Conservation (phyloP, 1,284 basidiomycete genomes). For the Leccinum laetum region DNA sequence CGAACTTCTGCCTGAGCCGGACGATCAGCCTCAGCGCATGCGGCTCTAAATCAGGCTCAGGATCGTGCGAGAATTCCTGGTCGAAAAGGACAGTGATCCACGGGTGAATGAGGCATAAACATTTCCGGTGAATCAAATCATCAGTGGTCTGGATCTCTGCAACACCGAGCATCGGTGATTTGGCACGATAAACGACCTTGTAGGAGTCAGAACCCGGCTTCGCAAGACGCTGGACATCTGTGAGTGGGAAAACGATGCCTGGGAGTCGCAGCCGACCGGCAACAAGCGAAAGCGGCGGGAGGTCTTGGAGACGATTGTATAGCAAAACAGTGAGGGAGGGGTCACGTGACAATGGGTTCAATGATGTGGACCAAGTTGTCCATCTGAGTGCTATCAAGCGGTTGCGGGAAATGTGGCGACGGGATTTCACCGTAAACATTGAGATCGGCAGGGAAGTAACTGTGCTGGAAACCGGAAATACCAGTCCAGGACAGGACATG, state of each 20-base stretch:
- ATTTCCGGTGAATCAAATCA: too few species aligned
- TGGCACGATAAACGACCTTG: background rate
- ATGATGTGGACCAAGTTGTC: background rate
- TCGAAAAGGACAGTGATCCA: slow-evolving; percentile 10
- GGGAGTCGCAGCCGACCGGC: slow-evolving; percentile 5
- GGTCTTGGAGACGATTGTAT: background rate
- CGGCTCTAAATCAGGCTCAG: background rate
- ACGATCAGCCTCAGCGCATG: background rate
- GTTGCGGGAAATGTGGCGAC: slow-evolving; percentile 1
- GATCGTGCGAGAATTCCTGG: background rate
- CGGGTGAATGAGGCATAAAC: slow-evolving; percentile 9
- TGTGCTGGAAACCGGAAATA: slow-evolving; percentile 2
- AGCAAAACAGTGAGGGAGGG: background rate
- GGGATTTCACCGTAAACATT: slow-evolving; percentile 6
- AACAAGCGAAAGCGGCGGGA: background rate
- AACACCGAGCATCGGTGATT: background rate
- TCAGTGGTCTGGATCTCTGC: slow-evolving; percentile 10
- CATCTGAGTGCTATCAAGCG: background rate
- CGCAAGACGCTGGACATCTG: background rate
- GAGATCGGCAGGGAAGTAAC: slow-evolving; percentile 7
- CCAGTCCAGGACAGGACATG: slow-evolving; percentile 10
- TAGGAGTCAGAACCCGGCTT: background rate
- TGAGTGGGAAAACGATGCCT: slow-evolving; percentile 3
- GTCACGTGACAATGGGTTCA: background rate
- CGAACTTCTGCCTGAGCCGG: background rate